A percentile compares a stretch with the other conserved stretches of the same genome.
Evolutionary conservation across 2,329 filamentous ascomycete genomes (phyloP).

Genomic region (Ceratocystis alfenasii): DNA sequence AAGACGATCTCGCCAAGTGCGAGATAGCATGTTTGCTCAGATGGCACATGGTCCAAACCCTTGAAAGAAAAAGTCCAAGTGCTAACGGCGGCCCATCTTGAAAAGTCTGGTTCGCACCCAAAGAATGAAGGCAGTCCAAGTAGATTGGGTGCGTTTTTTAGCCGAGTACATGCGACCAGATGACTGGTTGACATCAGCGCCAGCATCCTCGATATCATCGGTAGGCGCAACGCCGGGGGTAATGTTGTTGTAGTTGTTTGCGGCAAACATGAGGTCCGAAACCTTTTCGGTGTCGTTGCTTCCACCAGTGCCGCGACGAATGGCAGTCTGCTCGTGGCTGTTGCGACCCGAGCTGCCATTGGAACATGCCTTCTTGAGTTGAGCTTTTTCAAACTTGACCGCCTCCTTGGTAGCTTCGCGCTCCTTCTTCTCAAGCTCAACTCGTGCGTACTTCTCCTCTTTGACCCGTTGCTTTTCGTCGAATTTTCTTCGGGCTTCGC

Average conservation of each 20-base stretch:
- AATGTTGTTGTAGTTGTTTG: constrained; percentile 37
- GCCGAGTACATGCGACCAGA: constrained; percentile 36
- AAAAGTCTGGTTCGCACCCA: constrained; percentile 48
- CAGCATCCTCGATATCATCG: constrained; percentile 30
- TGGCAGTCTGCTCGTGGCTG: constrained; percentile 17
- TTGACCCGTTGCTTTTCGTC: constrained; percentile 50
- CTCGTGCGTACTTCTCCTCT: constrained; percentile 49
- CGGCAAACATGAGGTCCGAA: constrained; percentile 31
- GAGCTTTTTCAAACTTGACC: constrained; percentile 38
- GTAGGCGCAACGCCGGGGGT: constrained; percentile 28
- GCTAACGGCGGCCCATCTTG: constrained; percentile 32
- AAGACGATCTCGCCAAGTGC: not conserved
- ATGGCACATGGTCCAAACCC: not conserved
- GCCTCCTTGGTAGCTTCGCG: constrained; percentile 47
- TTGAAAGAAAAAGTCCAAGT: constrained; percentile 9
- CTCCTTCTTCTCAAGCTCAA: constrained; percentile 46
- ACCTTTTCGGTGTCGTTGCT: constrained; percentile 33
- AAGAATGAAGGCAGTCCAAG: constrained; percentile 52
- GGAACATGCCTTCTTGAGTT: constrained; percentile 33
- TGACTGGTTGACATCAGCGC: constrained; percentile 33
- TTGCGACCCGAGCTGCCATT: constrained; percentile 26
- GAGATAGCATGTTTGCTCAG: not conserved
- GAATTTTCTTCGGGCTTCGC: constrained; percentile 50
- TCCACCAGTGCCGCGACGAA: constrained; percentile 25
- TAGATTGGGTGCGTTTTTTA: constrained; percentile 49